Evolutionary conservation across 2,329 filamentous ascomycete species (phyloP), one percentile per base, ranked within the genome.

Genomic region (Hirsutella thompsonii): DNA sequence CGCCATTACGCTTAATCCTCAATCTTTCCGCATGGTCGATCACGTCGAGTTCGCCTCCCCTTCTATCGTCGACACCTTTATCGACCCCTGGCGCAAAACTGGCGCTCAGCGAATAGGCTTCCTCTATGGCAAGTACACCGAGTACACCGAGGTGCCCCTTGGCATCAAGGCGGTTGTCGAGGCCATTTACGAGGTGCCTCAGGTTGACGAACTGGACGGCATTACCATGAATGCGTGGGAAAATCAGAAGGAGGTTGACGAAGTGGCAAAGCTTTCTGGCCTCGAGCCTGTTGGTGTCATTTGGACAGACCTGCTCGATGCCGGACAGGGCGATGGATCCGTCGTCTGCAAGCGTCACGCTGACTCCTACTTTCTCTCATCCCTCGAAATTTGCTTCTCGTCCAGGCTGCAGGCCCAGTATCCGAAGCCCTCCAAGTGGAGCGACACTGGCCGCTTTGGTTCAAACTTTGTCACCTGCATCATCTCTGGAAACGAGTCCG

Each of bases 391-490:
- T 45, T 79, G 79, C 47, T 96, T 95, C 60, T 84, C 89, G 1
- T 81, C 92, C 18, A 78, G 88, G 37, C 72, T 93, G 46, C 92
- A 98, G 62, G 86, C 87, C 8, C 80, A 84, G 54, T 77, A 94
- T 51, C 89, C 90, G 1, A 90, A 93, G 52, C 70, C 87, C 16
- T 92, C 86, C 8, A 96, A 95, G 60, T 98, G 92, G 90, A 94
- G 90, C 58, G 89, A 95, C 54, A 93, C 85, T 3, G 92, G 90
- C 36, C 76, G 76, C 42, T 98, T 95, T 55, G 92, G 92, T 16
- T 96, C 90, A 38, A 92, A 93, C 56, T 96, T 96, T 58, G 89
- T 98, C 37, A 96, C 92, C 1, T 98, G 92, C 60, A 79, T 98
- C 35, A 74, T 98, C 45, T 90, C 86, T n/a, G 90, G 90, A 37